Percentiles rank a stretch among this genome's conserved stretches.
phyloP scores from a whole-genome alignment of 257 asterid species.

The Parsonsia alboflavescens region DNA sequence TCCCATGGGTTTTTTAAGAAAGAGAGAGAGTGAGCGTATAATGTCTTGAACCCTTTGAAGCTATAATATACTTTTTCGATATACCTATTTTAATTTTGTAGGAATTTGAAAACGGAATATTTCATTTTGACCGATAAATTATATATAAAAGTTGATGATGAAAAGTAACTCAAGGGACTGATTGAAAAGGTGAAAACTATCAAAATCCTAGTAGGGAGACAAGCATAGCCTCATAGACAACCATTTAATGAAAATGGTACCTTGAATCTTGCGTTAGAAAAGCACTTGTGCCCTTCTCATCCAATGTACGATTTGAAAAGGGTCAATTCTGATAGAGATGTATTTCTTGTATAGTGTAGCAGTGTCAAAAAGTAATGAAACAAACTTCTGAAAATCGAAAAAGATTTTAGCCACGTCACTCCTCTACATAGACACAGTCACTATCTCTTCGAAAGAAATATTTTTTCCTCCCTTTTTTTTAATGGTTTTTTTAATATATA shows the following conservation, averaged over 20 bases:
- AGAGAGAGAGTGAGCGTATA: not conserved
- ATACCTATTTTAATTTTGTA: too few species aligned
- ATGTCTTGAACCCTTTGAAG: too few species aligned
- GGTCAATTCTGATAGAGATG: conserved; percentile 24
- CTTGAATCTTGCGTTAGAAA: conserved; percentile 26
- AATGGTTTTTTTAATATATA: too few species aligned
- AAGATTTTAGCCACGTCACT: conserved; percentile 24
- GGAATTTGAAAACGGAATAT: too few species aligned
- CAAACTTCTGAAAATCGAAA: conserved; percentile 21
- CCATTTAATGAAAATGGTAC: conserved; percentile 34
- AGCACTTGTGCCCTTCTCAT: conserved; percentile 5
- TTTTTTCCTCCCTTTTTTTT: conserved; percentile 5
- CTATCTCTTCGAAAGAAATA: conserved; percentile 36
- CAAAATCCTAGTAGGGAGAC: conserved; percentile 37
- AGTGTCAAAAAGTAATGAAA: conserved; percentile 22
- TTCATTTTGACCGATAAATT: too few species aligned
- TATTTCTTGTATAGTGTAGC: conserved; percentile 3
- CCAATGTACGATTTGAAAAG: conserved; percentile 8
- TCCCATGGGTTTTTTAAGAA: not conserved
- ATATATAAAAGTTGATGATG: too few species aligned
- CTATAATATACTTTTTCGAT: too few species aligned
- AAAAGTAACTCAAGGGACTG: conserved; percentile 36
- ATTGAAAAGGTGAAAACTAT: conserved; percentile 40
- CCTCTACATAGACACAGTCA: conserved; percentile 33
- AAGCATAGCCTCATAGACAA: conserved; percentile 23